phyloP scores from a whole-genome alignment of 2,329 filamentous ascomycete genomes.

The Hypoxylon sp. region DNA sequence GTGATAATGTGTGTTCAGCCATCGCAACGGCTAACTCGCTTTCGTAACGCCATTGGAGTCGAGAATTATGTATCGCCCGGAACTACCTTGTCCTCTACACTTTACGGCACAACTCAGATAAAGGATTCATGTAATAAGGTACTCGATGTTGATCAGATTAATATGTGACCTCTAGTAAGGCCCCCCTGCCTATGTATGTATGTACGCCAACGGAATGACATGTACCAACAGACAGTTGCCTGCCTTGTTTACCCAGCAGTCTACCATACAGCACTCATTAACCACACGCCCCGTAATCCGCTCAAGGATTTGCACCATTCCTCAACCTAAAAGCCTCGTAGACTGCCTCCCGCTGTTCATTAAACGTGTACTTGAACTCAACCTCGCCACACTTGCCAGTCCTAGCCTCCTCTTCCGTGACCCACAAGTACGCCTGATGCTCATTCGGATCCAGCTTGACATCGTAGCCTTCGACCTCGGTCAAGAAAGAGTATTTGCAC shows the following conservation, averaged over 20 bases:
- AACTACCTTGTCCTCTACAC: conserved; percentile 12
- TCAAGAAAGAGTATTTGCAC: conserved; percentile 52
- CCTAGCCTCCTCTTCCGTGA: conserved; percentile 53
- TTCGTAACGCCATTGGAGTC: background rate
- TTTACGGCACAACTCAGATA: background rate
- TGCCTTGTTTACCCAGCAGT: conserved; percentile 11
- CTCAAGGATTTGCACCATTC: conserved; percentile 27
- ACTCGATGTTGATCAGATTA: conserved; percentile 7
- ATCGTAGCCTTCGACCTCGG: conserved; percentile 47
- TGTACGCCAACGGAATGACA: conserved; percentile 14
- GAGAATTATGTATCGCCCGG: conserved; percentile 1
- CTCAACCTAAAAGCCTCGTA: conserved; percentile 47
- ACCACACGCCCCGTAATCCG: conserved; percentile 5
- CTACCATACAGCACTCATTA: conserved; percentile 8
- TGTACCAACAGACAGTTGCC: conserved; percentile 11
- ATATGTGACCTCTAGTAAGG: conserved; percentile 12
- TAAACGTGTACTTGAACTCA: conserved; percentile 48
- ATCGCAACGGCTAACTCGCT: background rate
- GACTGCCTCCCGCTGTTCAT: conserved; percentile 45
- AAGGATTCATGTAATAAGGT: conserved; percentile 8
- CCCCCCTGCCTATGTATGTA: conserved; percentile 9
- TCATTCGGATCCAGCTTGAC: conserved; percentile 55
- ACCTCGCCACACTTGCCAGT: conserved; percentile 47
- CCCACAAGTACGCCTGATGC: conserved; percentile 54
- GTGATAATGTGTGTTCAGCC: background rate